Evolutionary conservation across 306 rosid species (phyloP), one percentile per base, ranked within the genome.

Genomic region (Pterocarpus macrocarpus): DNA sequence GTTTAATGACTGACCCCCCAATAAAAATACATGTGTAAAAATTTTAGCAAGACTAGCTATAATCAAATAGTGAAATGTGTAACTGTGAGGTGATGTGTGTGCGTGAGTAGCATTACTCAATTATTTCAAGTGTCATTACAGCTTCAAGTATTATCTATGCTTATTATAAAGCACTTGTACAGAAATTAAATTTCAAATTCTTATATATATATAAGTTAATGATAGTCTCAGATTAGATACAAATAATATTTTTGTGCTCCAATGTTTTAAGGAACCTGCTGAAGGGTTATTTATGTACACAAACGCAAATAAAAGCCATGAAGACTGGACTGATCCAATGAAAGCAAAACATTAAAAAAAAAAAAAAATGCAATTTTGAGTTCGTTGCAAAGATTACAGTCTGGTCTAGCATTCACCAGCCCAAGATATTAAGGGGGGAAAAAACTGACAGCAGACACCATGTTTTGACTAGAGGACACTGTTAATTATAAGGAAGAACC

Each of bases 331-430:
- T 43, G 47, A 43, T 43, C 47, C 47, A 43, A 43, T 9, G 8
- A 43, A 6, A 43, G 69, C 39, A 12, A 22, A 22, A 22, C 28
- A 22, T 22, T 22, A 22, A 22, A 22, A 22, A 22, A 22, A 22
- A 69, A 69, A 58, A 22, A 70, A 49, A 61, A 61, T 71, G 43
- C 14, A 61, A 33, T 76, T 76, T 56, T 58, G 71, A 28, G 50
- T 68, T 44, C 47, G 59, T 38, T 16, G 58, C 7, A 49, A 36
- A 77, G 41, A 70, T 15, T 34, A 69, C 58, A 49, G 33, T 50
- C 38, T 34, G 56, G 10, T 50, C 67, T 33, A 55, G 53, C 36
- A 52, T 43, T 80, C 58, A 16, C 45, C 57, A 14, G 45, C 56
- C 50, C 17, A 69, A 47, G 30, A 65, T 44, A 66, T 66, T 41